Evolutionary conservation across 495 filamentous ascomycete species (phyloP).

Genomic region (Aspergillus steynii): DNA sequence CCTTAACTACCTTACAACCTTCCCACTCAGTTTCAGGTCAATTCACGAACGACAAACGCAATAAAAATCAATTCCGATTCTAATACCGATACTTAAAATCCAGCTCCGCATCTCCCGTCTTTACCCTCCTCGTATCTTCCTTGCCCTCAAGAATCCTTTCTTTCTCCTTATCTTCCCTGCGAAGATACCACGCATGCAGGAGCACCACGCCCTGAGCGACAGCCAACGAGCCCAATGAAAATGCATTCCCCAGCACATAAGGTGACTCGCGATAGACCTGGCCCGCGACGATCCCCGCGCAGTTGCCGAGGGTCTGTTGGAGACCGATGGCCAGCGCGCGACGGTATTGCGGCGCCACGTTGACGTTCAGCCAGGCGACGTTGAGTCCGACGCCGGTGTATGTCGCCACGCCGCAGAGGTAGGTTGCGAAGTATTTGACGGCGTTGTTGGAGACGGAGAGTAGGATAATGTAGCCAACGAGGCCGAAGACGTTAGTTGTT

Average conservation of each 20-base stretch:
- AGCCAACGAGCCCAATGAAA: slow-evolving; percentile 46
- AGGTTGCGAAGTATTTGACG: slow-evolving; percentile 58
- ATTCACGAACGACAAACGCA: not conserved
- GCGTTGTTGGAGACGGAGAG: slow-evolving; percentile 37
- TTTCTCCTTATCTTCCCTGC: slow-evolving; percentile 42
- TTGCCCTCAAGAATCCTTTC: slow-evolving; percentile 38
- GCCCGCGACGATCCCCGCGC: slow-evolving; percentile 32
- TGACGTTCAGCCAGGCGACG: slow-evolving; percentile 58
- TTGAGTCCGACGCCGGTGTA: slow-evolving; percentile 54
- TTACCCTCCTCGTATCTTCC: slow-evolving; percentile 43
- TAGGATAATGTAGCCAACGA: slow-evolving; percentile 54
- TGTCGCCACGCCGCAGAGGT: slow-evolving; percentile 51
- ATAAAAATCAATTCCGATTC: not conserved
- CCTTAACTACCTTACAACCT: not conserved
- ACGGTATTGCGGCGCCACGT: slow-evolving; percentile 57
- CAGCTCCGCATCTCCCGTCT: slow-evolving; percentile 46
- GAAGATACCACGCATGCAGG: slow-evolving; percentile 42
- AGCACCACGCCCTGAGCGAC: slow-evolving; percentile 39
- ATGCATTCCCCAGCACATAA: slow-evolving; percentile 51
- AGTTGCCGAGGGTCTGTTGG: slow-evolving; percentile 60
- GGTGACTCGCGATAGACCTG: slow-evolving; percentile 42
- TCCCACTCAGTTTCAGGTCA: not conserved
- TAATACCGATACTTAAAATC: slow-evolving; percentile 53
- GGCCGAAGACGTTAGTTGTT: slow-evolving; percentile 44
- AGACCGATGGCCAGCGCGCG: slow-evolving; percentile 56